phyloP scores from a whole-genome alignment of 306 rosid species.

The Cucurbita ficifolia region DNA sequence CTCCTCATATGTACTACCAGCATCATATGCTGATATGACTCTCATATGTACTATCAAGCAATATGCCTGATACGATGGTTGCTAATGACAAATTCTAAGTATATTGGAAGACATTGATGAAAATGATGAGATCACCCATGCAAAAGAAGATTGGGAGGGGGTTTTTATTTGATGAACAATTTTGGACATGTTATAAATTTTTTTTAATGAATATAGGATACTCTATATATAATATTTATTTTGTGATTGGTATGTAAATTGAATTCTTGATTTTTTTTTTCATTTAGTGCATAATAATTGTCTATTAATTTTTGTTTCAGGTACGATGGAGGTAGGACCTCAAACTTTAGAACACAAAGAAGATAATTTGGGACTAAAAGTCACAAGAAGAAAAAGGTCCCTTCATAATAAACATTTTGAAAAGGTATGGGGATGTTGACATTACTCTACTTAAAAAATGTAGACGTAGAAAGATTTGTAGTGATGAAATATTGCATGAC shows the following conservation, averaged over 20 bases:
- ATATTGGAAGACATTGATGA: not conserved
- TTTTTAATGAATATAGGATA: not conserved
- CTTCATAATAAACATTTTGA: too few relatives aligned
- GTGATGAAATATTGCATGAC: too few relatives aligned
- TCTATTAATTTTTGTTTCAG: too few relatives aligned
- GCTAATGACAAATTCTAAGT: not conserved
- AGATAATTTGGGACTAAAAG: not conserved
- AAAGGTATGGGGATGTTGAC: not conserved
- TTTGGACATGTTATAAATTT: not conserved
- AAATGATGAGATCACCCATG: not conserved
- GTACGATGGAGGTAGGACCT: not conserved
- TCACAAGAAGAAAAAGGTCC: not conserved
- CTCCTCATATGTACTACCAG: too few relatives aligned
- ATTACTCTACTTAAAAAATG: not conserved
- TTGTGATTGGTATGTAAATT: not conserved
- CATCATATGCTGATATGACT: too few relatives aligned
- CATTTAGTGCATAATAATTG: not conserved
- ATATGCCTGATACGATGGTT: not conserved
- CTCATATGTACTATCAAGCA: not conserved
- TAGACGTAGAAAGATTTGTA: too few relatives aligned
- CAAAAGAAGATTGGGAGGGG: not conserved
- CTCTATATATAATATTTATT: not conserved
- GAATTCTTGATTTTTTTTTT: too few relatives aligned
- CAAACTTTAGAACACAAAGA: not conserved
- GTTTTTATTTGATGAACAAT: not conserved